phyloP scores from a whole-genome alignment of 2,329 filamentous ascomycete genomes.

The Microdochium paspali region DNA sequence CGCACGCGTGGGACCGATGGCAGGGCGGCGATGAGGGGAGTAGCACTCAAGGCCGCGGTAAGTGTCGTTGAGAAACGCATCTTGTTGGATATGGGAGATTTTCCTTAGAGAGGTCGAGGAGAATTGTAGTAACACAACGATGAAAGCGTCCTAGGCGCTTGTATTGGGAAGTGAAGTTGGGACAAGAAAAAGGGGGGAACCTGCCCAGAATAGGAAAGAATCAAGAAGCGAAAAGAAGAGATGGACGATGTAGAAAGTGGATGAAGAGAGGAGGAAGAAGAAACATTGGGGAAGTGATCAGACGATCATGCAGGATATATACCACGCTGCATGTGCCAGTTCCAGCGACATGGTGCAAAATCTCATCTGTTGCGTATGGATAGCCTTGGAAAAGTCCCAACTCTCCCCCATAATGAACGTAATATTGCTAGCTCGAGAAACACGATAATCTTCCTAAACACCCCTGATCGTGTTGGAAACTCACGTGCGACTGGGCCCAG shows the following conservation, averaged over 20 bases:
- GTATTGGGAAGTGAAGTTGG: not conserved
- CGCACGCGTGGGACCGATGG: not conserved
- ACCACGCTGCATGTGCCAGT: too few relatives aligned
- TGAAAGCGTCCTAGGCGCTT: not conserved
- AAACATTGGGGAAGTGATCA: not conserved
- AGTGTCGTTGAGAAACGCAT: not conserved
- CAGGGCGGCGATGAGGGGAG: not conserved
- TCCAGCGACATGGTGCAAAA: not conserved
- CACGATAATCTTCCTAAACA: not conserved
- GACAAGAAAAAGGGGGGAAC: not conserved
- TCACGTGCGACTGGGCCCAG: not conserved
- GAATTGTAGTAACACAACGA: not conserved
- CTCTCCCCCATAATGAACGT: too few relatives aligned
- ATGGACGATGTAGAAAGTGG: not conserved
- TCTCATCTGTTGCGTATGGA: too few relatives aligned
- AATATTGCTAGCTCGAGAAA: too few relatives aligned
- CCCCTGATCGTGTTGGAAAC: not conserved
- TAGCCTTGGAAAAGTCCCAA: too few relatives aligned
- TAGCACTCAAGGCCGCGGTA: not conserved
- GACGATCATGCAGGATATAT: not conserved
- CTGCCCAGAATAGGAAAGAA: not conserved
- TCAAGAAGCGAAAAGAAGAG: not conserved
- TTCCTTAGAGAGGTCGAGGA: not conserved
- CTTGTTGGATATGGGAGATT: not conserved
- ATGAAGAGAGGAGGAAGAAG: not conserved